Percentiles rank a stretch among this genome's conserved stretches.
Conservation (phyloP, 2,329 filamentous ascomycete genomes). For the Pseudogymnoascus sp. region DNA sequence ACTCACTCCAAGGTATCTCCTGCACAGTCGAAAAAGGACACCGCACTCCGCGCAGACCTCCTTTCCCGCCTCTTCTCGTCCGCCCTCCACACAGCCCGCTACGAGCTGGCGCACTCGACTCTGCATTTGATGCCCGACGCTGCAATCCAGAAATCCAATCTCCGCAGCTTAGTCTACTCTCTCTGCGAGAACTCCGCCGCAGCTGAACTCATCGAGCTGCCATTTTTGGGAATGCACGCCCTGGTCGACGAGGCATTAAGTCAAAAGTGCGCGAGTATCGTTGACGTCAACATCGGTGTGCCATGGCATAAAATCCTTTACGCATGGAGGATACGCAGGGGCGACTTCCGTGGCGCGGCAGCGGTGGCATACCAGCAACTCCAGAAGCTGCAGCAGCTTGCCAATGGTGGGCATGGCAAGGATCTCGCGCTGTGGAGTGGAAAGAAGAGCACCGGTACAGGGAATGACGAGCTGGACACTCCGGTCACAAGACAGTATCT, state of each 20-base stretch:
- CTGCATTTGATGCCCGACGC: slow-evolving; percentile 66
- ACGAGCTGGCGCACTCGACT: slow-evolving; percentile 74
- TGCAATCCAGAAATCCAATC: slow-evolving; percentile 64
- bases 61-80: slow-evolving; percentile 79
- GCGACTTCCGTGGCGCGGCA: slow-evolving; percentile 77
- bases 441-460: slow-evolving; percentile 23
- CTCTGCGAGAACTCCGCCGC: slow-evolving; percentile 64
- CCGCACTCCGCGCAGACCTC: slow-evolving; percentile 55
- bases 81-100: slow-evolving; percentile 71
- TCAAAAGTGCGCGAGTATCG: slow-evolving; percentile 62
- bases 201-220: slow-evolving; percentile 64
- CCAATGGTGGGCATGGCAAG: slow-evolving; percentile 50
- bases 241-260: slow-evolving; percentile 74
- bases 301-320: slow-evolving; percentile 88
- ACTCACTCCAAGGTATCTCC: background rate
- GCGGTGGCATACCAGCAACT: slow-evolving; percentile 57
- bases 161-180: slow-evolving; percentile 62
- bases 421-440: slow-evolving; percentile 34
- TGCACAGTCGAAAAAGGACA: slow-evolving; percentile 16
- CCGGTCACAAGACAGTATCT: slow-evolving; percentile 70
- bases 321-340: slow-evolving; percentile 74
- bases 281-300: slow-evolving; percentile 57
- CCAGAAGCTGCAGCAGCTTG: slow-evolving; percentile 48
- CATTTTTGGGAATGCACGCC: slow-evolving; percentile 70
- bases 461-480: slow-evolving; percentile 55